A percentile compares a stretch with the other conserved stretches of the same genome.
Evolutionary conservation across 306 rosid species (phyloP).

Genomic region (Gleditsia sinensis): DNA sequence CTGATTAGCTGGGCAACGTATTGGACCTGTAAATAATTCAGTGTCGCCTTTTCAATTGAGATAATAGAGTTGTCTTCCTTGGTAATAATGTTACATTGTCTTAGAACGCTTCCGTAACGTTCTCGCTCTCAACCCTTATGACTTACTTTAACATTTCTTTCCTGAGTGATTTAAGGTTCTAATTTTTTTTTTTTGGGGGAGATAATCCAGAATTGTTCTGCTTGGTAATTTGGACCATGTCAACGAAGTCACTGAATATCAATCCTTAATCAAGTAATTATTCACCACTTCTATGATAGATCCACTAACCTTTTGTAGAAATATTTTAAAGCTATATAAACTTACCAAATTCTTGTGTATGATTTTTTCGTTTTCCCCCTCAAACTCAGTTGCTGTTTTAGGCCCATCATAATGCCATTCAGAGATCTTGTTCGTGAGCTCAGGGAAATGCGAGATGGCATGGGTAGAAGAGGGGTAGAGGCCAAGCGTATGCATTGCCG

Average conservation of each 20-base stretch:
- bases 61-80: background rate
- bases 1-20: background rate
- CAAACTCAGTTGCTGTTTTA: constrained; percentile 17
- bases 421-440: constrained; percentile 58
- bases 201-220: background rate
- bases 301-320: constrained; percentile 23
- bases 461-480: constrained; percentile 52
- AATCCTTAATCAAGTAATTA: background rate
- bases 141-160: background rate
- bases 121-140: background rate
- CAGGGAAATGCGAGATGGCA: constrained; percentile 60
- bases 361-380: constrained; percentile 14
- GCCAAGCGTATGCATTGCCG: constrained; percentile 51
- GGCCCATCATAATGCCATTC: constrained; percentile 56
- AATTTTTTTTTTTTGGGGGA: background rate
- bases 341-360: background rate
- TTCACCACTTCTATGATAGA: background rate
- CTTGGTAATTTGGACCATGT: background rate
- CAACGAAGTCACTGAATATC: background rate
- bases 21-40: background rate
- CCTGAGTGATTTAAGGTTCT: background rate
- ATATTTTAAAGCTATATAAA: background rate
- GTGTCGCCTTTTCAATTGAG: background rate
- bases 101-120: background rate
- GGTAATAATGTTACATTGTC: background rate